Percentiles rank a stretch among this genome's conserved stretches.
These are phyloP conservation scores for Apiotrichum laibachii DNA, from an alignment of 1,284 basidiomycete species.

Conservation along the genomic window DNA sequence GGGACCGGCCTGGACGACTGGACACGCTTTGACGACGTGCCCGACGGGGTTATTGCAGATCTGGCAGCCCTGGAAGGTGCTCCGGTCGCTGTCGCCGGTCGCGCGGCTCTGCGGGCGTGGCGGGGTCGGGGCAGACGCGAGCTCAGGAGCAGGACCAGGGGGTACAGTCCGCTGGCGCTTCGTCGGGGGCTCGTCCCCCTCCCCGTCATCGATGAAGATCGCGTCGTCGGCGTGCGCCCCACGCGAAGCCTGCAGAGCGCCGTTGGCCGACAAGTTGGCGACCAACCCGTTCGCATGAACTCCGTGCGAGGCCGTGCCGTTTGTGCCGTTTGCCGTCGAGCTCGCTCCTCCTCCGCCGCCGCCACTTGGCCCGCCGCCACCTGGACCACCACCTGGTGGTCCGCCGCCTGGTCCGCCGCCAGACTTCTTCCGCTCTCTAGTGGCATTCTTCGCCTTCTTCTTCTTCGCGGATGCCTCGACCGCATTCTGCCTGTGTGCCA, in stretches of 20 bases:
- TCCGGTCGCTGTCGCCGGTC: not conserved
- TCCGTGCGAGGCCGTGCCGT: not conserved
- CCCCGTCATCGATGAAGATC: not conserved
- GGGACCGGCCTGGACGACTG: slow-evolving; percentile 13
- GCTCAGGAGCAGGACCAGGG: no score
- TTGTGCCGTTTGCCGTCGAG: not conserved
- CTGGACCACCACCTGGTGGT: no score
- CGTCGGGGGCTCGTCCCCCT: not conserved
- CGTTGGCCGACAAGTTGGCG: no score
- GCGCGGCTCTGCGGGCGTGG: no score
- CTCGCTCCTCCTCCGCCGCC: no score
- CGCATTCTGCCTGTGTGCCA: slow-evolving; percentile 1
- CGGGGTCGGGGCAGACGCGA: no score
- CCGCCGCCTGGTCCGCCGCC: no score
- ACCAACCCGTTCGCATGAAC: no score
- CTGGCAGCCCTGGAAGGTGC: slow-evolving; percentile 5
- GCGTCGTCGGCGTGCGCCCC: not conserved
- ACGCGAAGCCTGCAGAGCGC: no score
- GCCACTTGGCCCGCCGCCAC: no score
- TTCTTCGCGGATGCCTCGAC: not conserved
- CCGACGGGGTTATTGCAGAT: slow-evolving; percentile 1
- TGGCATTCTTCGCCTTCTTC: not conserved
- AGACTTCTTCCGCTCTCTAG: no score
- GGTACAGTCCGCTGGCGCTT: not conserved
- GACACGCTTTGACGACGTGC: slow-evolving; percentile 12